Conservation (phyloP, 495 filamentous ascomycete species). For the Podospora anserina region DNA sequence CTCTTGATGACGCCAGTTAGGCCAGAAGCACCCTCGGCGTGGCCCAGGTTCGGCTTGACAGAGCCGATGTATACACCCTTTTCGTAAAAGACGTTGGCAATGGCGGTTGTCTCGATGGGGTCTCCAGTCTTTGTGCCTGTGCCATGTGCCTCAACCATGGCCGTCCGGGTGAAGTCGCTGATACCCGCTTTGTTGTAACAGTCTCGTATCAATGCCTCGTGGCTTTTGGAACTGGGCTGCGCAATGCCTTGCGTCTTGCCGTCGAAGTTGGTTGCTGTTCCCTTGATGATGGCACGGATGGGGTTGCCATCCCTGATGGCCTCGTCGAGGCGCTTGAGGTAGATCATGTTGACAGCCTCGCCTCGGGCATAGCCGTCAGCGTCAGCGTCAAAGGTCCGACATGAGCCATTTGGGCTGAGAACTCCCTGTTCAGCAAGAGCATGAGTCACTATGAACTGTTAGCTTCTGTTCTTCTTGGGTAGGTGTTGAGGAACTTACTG, state of each 20-base stretch:
- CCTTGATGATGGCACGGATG: slow-evolving; percentile 52
- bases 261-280: slow-evolving; percentile 41
- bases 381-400: slow-evolving; percentile 30
- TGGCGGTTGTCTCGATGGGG: slow-evolving; percentile 38
- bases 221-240: slow-evolving; percentile 46
- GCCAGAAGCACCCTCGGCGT: slow-evolving; percentile 37
- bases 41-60: slow-evolving; percentile 46
- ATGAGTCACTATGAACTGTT: too few species aligned
- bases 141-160: slow-evolving; percentile 48
- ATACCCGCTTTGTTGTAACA: slow-evolving; percentile 37
- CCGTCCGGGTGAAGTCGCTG: slow-evolving; percentile 21
- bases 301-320: slow-evolving; percentile 50
- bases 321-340: slow-evolving; percentile 50
- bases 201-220: slow-evolving; percentile 46
- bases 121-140: slow-evolving; percentile 55
- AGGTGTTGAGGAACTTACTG: background rate
- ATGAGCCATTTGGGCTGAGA: slow-evolving; percentile 26
- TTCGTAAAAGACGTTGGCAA: slow-evolving; percentile 22
- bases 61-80: slow-evolving; percentile 34
- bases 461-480: background rate
- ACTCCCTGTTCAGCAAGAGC: slow-evolving; percentile 19
- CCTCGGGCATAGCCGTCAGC: slow-evolving; percentile 38
- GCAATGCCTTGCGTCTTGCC: slow-evolving; percentile 49
- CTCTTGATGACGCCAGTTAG: slow-evolving; percentile 39
- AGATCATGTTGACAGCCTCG: slow-evolving; percentile 34